These are phyloP conservation scores for Begonia loranthoides DNA, from an alignment of 306 rosid species.

Conservation along the genomic window DNA sequence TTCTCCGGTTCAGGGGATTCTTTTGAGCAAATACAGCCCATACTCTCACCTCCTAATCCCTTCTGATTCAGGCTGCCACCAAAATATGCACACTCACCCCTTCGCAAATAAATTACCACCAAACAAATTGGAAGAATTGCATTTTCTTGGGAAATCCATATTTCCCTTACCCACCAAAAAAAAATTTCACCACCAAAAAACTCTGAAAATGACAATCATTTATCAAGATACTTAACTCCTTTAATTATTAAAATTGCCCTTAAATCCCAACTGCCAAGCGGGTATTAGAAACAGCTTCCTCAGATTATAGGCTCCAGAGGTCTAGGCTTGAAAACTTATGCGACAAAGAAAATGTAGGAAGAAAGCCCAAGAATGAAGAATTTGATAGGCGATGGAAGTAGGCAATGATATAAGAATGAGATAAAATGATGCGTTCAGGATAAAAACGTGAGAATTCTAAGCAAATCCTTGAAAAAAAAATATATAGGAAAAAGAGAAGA, in stretches of 20 bases:
- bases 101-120: conserved; percentile 8
- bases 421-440: no score
- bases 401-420: no score
- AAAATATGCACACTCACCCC: conserved; percentile 6
- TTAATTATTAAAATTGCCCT: not conserved
- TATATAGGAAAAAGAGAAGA: no score
- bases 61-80: conserved; percentile 1
- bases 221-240: conserved; percentile 6
- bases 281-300: no score
- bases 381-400: no score
- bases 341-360: no score
- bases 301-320: no score
- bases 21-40: conserved; percentile 94
- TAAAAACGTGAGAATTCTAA: no score
- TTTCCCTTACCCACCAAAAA: conserved; percentile 14
- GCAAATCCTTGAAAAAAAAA: no score
- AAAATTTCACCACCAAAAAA: not conserved
- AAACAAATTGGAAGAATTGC: conserved; percentile 10
- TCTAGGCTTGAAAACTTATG: no score
- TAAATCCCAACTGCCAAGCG: no score
- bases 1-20: conserved; percentile 30
- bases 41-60: conserved; percentile 19
- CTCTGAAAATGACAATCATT: not conserved
- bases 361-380: no score
- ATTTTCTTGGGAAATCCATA: conserved; percentile 12